Base-by-base conservation (phyloP, 768 basidiomycete genomes). In the Gelatoporia subvermispora region DNA sequence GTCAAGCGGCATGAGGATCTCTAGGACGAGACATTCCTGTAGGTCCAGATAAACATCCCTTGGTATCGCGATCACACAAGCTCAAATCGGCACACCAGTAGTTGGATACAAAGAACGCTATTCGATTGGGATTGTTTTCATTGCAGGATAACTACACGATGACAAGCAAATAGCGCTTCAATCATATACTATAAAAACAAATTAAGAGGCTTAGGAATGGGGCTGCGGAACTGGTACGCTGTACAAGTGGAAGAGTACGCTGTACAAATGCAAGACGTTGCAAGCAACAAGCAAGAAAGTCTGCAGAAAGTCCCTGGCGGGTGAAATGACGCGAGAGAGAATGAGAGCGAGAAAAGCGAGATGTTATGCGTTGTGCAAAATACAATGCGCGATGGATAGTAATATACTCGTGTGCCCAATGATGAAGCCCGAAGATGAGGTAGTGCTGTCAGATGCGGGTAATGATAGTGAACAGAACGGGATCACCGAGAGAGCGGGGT, bases 91-190 rank as follows among this genome's bases (percentile, higher is more conserved):
- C 28, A 31, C 28, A 31, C 7, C 28, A 13, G 13, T 13, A 7
- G 28, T 13, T 31, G 28, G 28, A 31, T 31, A 31, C 28, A 31
- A 31, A 31, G 28, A 31, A 31, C 28, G 28, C 28, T 31, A 31
- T 31, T 31, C 28, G 28, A 31, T 31, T 31, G 28, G 28, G 28
- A 5, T 31, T 31, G 28, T 31, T 31, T n/a, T 31, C 28, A 60
- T 60, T 60, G 64, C 61, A 59, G 73, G 77, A 79, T 77, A 78
- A 83, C 80, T 85, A 85, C 81, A 84, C 72, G 77, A 76, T 77
- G 75, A 75, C 75, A 79, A 77, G 77, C 75, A 78, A 78, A 77
- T 78, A 77, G 74, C 73, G 77, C 76, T 77, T 76, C 74, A 72
- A 74, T 52, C 61, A 62, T 64, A 62, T 68, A 79, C 77, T 81